Evolutionary conservation across 2,329 filamentous ascomycete species (phyloP).

Genomic region (Pyrenochaeta sp.): DNA sequence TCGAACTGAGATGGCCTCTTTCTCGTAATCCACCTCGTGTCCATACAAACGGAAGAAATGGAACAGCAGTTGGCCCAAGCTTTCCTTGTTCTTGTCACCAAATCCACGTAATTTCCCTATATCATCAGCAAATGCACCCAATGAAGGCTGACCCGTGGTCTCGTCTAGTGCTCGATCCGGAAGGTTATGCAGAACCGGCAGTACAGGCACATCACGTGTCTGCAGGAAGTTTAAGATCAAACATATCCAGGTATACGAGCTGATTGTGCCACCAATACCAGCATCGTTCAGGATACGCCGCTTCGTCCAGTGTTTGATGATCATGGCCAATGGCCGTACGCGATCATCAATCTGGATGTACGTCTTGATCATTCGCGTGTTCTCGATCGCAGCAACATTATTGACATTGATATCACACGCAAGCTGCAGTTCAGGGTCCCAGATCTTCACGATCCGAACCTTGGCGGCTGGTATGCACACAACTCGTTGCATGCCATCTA

Average conservation of each 20-base stretch:
- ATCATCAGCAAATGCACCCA: slow-evolving; percentile 87
- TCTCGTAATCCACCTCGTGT: slow-evolving; percentile 90
- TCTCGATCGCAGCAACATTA: slow-evolving; percentile 92
- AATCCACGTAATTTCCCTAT: slow-evolving; percentile 76
- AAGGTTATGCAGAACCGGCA: slow-evolving; percentile 84
- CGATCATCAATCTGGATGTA: slow-evolving; percentile 94
- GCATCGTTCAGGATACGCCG: slow-evolving; percentile 93
- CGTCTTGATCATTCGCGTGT: slow-evolving; percentile 96
- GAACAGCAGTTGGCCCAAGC: slow-evolving; percentile 86
- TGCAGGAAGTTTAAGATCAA: slow-evolving; percentile 97
- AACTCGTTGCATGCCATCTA: slow-evolving; percentile 96
- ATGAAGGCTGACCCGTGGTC: slow-evolving; percentile 65
- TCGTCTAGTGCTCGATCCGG: slow-evolving; percentile 68
- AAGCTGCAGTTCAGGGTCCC: slow-evolving; percentile 90
- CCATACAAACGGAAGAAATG: slow-evolving; percentile 96
- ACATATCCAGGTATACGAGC: slow-evolving; percentile 99
- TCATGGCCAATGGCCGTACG: slow-evolving; percentile 92
- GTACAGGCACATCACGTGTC: slow-evolving; percentile 80
- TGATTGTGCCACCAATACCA: slow-evolving; percentile 90
- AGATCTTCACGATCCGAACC: slow-evolving; percentile 98
- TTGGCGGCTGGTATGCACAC: slow-evolving; percentile 95
- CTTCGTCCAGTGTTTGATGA: slow-evolving; percentile 97
- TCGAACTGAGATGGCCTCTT: slow-evolving; percentile 82
- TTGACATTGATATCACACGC: slow-evolving; percentile 99
- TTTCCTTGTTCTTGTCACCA: slow-evolving; percentile 81